Evolutionary conservation across 306 rosid genomes (phyloP).

Genomic region (Abrus precatorius): DNA sequence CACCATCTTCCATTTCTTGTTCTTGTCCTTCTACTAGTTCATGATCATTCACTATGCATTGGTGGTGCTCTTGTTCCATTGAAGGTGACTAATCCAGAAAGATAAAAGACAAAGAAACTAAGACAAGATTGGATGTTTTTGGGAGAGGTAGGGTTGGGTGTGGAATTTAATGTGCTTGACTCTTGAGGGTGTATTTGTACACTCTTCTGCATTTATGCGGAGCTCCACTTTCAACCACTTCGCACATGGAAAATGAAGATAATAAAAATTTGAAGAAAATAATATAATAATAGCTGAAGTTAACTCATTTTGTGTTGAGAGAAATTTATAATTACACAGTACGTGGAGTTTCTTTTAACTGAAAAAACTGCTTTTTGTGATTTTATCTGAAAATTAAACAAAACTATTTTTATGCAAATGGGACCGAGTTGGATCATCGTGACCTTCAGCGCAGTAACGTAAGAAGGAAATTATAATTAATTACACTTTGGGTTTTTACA

Average conservation of each 20-base stretch:
- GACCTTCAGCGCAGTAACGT: not conserved
- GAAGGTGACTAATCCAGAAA: slow-evolving; percentile 15
- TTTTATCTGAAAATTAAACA: not conserved
- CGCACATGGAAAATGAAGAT: not conserved
- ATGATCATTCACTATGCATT: slow-evolving; percentile 26
- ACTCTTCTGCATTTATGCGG: not conserved
- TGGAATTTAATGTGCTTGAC: not conserved
- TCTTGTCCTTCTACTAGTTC: slow-evolving; percentile 29
- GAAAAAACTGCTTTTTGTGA: not conserved
- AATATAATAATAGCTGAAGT: not conserved
- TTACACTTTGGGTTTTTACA: too few relatives aligned
- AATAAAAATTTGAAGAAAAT: not conserved
- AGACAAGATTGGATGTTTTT: slow-evolving; percentile 29
- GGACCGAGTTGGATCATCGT: not conserved
- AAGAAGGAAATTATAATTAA: not conserved
- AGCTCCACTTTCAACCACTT: not conserved
- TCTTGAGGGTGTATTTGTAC: not conserved
- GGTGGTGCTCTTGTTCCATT: slow-evolving; percentile 52
- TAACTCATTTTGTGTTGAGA: not conserved
- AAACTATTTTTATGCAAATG: not conserved
- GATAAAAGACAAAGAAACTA: not conserved
- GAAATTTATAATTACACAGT: not conserved
- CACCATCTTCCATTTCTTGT: slow-evolving; percentile 37
- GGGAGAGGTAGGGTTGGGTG: not conserved
- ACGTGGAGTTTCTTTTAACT: not conserved